Percentiles rank a stretch among this genome's conserved stretches.
Evolutionary conservation across 2,329 filamentous ascomycete species (phyloP).

Genomic region (Coniella vitis): DNA sequence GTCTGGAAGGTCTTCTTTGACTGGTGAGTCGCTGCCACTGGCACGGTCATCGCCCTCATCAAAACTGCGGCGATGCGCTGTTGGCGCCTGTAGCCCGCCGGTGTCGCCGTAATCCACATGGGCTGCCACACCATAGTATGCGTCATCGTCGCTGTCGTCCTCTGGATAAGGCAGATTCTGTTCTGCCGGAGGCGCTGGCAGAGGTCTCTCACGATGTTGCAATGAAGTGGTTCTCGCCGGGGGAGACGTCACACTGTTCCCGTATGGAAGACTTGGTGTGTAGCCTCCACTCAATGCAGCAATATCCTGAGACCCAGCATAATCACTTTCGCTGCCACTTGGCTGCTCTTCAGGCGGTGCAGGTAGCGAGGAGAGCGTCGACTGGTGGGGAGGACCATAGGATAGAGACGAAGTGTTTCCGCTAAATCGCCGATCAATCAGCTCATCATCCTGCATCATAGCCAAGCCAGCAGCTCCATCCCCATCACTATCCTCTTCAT

Average conservation of each 20-base stretch:
- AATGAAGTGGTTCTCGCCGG: constrained; percentile 26
- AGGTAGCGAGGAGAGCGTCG: constrained; percentile 30
- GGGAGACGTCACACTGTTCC: constrained; percentile 37
- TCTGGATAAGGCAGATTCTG: constrained; percentile 31
- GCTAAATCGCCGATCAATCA: constrained; percentile 62
- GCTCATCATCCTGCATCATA: constrained; percentile 77
- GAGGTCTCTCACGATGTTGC: constrained; percentile 10
- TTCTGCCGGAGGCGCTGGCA: constrained; percentile 29
- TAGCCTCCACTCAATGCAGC: constrained; percentile 69
- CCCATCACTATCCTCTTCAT: constrained; percentile 68
- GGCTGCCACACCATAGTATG: constrained; percentile 31
- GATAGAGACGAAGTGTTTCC: constrained; percentile 42
- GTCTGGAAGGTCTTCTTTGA: constrained; percentile 71
- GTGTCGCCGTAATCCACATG: constrained; percentile 83
- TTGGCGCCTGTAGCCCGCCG: constrained; percentile 77
- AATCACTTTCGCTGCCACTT: constrained; percentile 63
- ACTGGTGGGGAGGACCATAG: constrained; percentile 25
- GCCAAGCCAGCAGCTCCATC: constrained; percentile 79
- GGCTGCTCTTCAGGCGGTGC: constrained; percentile 43
- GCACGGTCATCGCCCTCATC: constrained; percentile 82
- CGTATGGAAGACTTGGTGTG: constrained; percentile 44
- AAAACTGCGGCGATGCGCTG: constrained; percentile 70
- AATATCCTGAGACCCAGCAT: constrained; percentile 60
- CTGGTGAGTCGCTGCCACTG: constrained; percentile 59
- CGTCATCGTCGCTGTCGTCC: constrained; percentile 33